Evolutionary conservation across 495 filamentous ascomycete genomes (phyloP).

Genomic region (Pyronema domesticum): DNA sequence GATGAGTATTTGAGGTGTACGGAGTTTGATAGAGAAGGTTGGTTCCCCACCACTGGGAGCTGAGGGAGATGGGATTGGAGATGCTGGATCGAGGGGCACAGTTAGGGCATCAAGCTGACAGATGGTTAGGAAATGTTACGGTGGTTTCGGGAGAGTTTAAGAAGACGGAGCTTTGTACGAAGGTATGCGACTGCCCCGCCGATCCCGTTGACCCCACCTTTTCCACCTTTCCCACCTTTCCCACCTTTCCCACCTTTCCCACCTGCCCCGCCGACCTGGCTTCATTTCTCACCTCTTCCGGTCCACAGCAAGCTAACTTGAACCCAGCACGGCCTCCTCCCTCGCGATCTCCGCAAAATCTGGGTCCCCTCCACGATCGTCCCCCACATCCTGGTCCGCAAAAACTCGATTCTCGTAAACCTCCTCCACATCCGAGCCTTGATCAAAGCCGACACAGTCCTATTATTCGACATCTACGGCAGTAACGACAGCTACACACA

Average conservation of each 20-base stretch:
- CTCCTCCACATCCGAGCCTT: conserved; percentile 82
- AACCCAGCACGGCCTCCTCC: conserved; percentile 73
- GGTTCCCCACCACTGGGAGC: too few relatives aligned
- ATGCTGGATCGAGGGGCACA: too few relatives aligned
- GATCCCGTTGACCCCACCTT: too few relatives aligned
- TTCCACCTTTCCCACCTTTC: not conserved
- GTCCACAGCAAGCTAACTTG: conserved; percentile 5
- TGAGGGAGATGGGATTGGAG: too few relatives aligned
- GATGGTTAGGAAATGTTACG: conserved; percentile 51
- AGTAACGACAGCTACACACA: conserved; percentile 89
- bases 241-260: not conserved
- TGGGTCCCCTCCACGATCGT: conserved; percentile 86
- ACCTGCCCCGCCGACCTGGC: too few relatives aligned
- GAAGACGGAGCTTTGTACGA: conserved; percentile 89
- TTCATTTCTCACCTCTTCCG: not conserved
- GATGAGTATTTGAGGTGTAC: conserved; percentile 54
- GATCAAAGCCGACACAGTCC: conserved; percentile 83
- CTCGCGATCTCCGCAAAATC: conserved; percentile 78
- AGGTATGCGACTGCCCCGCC: conserved; percentile 35
- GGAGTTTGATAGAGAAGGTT: conserved; percentile 70
- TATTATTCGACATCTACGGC: conserved; percentile 90
- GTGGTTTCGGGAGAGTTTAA: conserved; percentile 90
- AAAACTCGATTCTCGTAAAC: conserved; percentile 85
- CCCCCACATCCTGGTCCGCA: conserved; percentile 90
- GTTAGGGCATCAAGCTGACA: not conserved